A percentile compares a stretch with the other conserved stretches of the same genome.
phyloP scores from a whole-genome alignment of 805 yeast species.

The Pichia deserticola region DNA sequence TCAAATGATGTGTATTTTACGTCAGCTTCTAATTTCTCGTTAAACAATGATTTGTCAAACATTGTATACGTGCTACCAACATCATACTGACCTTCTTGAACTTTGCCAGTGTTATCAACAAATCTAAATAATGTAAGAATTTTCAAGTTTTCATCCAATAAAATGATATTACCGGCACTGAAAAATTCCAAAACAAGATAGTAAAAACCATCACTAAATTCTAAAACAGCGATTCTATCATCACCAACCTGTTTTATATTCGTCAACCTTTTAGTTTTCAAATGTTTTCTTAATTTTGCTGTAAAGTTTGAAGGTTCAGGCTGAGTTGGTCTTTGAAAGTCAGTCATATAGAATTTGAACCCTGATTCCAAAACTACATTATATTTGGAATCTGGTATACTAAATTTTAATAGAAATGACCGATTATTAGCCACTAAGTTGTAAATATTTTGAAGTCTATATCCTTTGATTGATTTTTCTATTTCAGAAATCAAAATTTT shows the following conservation, averaged over 20 bases:
- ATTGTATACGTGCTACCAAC: constrained; percentile 66
- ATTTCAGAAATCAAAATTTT: constrained; percentile 66
- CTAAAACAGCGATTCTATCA: constrained; percentile 77
- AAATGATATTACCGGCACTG: constrained; percentile 86
- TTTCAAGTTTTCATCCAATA: constrained; percentile 60
- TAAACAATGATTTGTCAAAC: constrained; percentile 49
- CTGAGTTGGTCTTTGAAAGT: constrained; percentile 72
- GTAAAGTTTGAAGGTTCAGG: constrained; percentile 82
- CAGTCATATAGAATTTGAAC: constrained; percentile 68
- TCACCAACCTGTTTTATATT: constrained; percentile 64
- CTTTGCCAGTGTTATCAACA: constrained; percentile 48
- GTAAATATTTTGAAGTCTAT: constrained; percentile 78
- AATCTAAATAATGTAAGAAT: constrained; percentile 72
- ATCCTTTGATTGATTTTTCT: constrained; percentile 45
- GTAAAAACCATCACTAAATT: constrained; percentile 75
- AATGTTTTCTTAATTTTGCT: constrained; percentile 75
- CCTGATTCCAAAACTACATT: constrained; percentile 81
- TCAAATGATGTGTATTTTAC: constrained; percentile 18
- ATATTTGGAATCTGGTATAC: constrained; percentile 74
- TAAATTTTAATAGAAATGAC: constrained; percentile 72
- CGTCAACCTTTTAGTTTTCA: constrained; percentile 72
- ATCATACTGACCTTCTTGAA: constrained; percentile 58
- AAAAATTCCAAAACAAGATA: constrained; percentile 84
- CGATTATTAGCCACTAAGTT: constrained; percentile 65
- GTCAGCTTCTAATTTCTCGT: constrained; percentile 1